These are phyloP conservation scores for Rhodotorula sp. DNA, from an alignment of 1,284 basidiomycete species.

Conservation along the genomic window DNA sequence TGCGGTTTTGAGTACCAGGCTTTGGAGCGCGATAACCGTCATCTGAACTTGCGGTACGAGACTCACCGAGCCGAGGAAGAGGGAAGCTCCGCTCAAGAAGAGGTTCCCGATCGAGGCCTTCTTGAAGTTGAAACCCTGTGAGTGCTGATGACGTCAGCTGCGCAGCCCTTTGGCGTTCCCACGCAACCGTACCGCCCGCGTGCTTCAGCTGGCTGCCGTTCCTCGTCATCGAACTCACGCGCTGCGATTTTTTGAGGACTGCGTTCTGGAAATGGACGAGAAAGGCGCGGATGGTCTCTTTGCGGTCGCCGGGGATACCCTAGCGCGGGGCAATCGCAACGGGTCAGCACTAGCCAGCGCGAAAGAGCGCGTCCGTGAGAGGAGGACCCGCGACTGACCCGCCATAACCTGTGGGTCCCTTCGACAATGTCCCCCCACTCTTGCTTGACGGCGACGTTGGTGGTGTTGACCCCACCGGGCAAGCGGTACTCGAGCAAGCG, in stretches of 20 bases:
- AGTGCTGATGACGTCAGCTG: no score
- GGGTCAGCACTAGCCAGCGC: not conserved
- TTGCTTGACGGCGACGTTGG: conserved; percentile 27
- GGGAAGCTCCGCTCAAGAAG: conserved; percentile 71
- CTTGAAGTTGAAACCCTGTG: conserved; percentile 81
- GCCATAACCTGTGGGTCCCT: conserved; percentile 78
- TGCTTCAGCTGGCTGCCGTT: no score
- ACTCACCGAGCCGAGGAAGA: conserved; percentile 77
- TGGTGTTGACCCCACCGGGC: conserved; percentile 54
- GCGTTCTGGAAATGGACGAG: conserved; percentile 37
- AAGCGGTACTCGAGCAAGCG: conserved; percentile 40
- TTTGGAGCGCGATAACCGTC: not conserved
- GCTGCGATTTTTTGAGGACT: conserved; percentile 34
- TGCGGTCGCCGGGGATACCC: conserved; percentile 82
- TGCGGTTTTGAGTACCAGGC: not conserved
- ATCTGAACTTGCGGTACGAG: not conserved
- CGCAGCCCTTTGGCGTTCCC: no score
- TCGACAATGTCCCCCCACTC: conserved; percentile 76
- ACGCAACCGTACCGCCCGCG: no score
- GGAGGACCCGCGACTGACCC: conserved; percentile 47
- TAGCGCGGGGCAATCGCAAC: not conserved
- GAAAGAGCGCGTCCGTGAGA: not conserved
- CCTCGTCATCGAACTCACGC: not conserved
- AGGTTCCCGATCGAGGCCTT: conserved; percentile 59
- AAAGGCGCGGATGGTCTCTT: conserved; percentile 77